Evolutionary conservation across 179 eudicot genomes (phyloP), one percentile per base, ranked within the genome.

Genomic region (Drosera spatulata): DNA sequence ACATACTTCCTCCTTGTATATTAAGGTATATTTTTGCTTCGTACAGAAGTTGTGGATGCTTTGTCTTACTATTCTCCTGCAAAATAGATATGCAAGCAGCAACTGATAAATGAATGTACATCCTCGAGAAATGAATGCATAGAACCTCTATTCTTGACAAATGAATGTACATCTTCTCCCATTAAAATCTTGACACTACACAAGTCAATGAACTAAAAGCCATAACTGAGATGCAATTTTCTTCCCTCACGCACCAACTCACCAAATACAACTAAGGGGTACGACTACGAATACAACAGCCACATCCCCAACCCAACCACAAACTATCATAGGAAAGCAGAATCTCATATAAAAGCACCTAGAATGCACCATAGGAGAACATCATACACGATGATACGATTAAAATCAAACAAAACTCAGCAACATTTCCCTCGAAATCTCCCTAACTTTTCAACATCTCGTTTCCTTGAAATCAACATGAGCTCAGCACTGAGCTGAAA

Each of bases 1-100:
- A 58, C 71, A 75, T 85, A 87, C 96, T 87, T 87, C 96, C 95
- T 71, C 91, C 95, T 60, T 87, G 91, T 40, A 87, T 79, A 62
- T 79, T 79, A 65, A 81, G 80, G 66, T 87, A 87, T 47, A 85
- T 67, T 78, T 85, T 87, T 10, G 95, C 79, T 66, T 87, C 91
- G n/a, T 87, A 87, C 4, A 80, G 85, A 65, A 87, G 64, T 69
- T 87, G 95, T 41, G 91, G 95, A 64, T 85, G 88, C 62, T 85
- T 87, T 58, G 91, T 85, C 81, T 85, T 87, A 69, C 77, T 81
- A 75, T 72, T 85, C 79, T 87, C 91, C 95, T 86, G 78, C 39
- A 39, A 54, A 56, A 12, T 15, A 1, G 54, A 41, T 42, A 10
- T 6, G 11, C 15, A 41, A 10, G 41, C 3, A 55, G 14, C 56